Base-by-base conservation (phyloP, 768 basidiomycete species). In the Boletus rubroflammeus region DNA sequence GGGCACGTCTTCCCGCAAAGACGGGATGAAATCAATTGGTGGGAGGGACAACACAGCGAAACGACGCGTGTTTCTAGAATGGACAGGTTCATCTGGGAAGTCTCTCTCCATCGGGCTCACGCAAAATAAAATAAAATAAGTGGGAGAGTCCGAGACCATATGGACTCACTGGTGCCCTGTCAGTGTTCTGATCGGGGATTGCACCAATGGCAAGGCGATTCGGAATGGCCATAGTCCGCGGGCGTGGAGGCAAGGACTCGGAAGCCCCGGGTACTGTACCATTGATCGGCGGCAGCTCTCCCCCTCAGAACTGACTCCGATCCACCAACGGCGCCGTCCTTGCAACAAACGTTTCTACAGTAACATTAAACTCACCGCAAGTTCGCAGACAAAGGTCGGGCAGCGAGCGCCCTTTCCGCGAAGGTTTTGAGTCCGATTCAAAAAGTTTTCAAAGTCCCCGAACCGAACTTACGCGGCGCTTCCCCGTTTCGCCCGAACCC, bases 401-500 rank as follows among this genome's bases (percentile, higher is more conserved):
- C n/a, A 17, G n/a, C 36, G 36, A n/a, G 3, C 13, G 17, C 7
- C 7, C 28, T 14, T 47, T 34, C 62, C 62, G 62, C 62, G 56
- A 63, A 64, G 44, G 63, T 65, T 65, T 54, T 47, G 51, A 55
- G 61, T 63, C 64, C 34, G 56, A 65, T 48, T 45, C 42, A 25
- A 35, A 25, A 47, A 47, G 17, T 5, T 47, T 25, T 35, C 46
- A 54, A 59, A 59, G 52, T 62, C 56, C 39, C 35, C 29, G 29
- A 39, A 26, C 41, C 23, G 25, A 39, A n/a, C n/a, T 15, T 9
- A 25, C 2, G 1, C 25, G 6, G 21, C 32, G 23, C 47, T 26
- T 32, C 9, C 9, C 32, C 39, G 39, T 5, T 15, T 23, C 26
- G 17, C 23, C 31, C 40, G 14, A 41, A 6, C 34, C 19, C 2